These are phyloP conservation scores for Wallacemonas sp. DNA, from an alignment of 208 protist species.

Conservation along the genomic window DNA sequence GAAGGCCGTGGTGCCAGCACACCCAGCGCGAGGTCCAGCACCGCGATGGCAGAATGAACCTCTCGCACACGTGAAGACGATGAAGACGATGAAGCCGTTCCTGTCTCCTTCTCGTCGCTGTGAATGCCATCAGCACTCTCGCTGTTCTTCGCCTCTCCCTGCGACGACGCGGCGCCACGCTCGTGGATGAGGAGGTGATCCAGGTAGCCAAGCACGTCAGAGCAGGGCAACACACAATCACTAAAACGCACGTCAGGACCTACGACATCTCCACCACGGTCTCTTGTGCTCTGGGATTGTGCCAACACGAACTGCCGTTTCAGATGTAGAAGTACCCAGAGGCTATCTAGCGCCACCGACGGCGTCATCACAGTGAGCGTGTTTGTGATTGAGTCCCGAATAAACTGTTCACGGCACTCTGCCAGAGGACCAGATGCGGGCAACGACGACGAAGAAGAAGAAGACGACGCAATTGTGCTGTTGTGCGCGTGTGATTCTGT, in stretches of 20 bases:
- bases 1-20: not conserved
- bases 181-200: conserved; percentile 13
- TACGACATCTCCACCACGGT: not conserved
- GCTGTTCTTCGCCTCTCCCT: no score
- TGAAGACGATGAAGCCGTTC: not conserved
- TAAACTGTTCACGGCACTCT: not conserved
- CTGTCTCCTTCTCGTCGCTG: not conserved
- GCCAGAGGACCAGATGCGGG: not conserved
- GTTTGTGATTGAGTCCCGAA: not conserved
- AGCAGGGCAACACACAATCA: conserved; percentile 9
- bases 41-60: not conserved
- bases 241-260: not conserved
- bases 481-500: no score
- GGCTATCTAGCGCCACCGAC: conserved; percentile 1
- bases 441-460: not conserved
- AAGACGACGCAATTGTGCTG: not conserved
- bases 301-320: conserved; percentile 8
- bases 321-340: conserved; percentile 4
- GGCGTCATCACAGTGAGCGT: not conserved
- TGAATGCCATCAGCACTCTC: not conserved
- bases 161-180: not conserved
- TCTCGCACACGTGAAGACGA: not conserved
- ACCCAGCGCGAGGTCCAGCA: conserved; percentile 16
- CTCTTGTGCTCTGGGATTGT: not conserved
- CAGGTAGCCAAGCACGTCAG: conserved; percentile 8